Base-by-base conservation (phyloP, 805 yeast genomes). In the Myxozyma melibiosi region DNA sequence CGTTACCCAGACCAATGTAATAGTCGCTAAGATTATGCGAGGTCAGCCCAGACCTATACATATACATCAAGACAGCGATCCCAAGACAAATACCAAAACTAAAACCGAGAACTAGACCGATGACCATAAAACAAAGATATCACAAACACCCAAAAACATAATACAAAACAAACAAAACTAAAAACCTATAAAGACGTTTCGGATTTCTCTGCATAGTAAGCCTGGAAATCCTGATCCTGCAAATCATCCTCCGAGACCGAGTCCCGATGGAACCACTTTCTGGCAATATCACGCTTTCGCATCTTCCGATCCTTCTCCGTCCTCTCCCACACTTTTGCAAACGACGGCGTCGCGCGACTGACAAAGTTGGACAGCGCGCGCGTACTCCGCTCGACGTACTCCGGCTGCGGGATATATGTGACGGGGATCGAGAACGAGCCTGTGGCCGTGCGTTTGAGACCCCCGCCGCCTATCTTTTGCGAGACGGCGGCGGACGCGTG, bases 371-470 rank as follows among this genome's bases (percentile, higher is more conserved):
- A n/a, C 2, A 45, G 7, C 5, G 49, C 30, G 13, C 49, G 9
- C 8, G 35, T 34, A 6, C 49, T 18, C 24, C 20, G 33, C 31
- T 47, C 49, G 44, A 53, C 49, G 30, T 53, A 47, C 11, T 40
- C 51, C 22, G 47, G 49, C 6, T 53, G 57, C 27, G 53, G 53
- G 13, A 53, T 42, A 24, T 28, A 40, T 8, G 25, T 31, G 28
- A 53, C 53, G 3, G 43, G 39, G 30, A 53, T 35, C 2, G 49
- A 45, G 30, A 33, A 45, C 5, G 13, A 24, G 18, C 49, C 49
- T 4, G 49, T 20, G 22, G 11, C 13, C 4, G 31, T 9, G 4
- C 40, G 30, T 18, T 31, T 31, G 27, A 45, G n/a, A n/a, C n/a
- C n/a, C n/a, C n/a, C n/a, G n/a, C n/a, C 20, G 34, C 24, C 3